Evolutionary conservation across 225 moss, liverwort and hornwort species (phyloP).

Genomic region (Rhytidiadelphus loreus): DNA sequence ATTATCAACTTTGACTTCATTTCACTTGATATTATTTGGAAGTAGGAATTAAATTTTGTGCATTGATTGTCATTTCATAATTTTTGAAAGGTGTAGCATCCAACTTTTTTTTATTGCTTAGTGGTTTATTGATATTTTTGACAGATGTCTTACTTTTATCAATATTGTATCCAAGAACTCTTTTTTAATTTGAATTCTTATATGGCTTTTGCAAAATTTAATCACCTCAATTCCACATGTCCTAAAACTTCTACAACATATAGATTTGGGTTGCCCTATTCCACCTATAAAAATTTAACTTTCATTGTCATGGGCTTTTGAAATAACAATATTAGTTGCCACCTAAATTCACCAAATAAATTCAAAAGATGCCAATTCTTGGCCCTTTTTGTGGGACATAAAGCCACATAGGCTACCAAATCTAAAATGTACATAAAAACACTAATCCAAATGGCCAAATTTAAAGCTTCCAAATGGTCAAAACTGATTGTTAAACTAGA

Average conservation of each 20-base stretch:
- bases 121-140: too few relatives aligned
- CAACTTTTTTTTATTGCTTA: too few relatives aligned
- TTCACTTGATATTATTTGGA: background rate
- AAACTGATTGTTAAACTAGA: background rate
- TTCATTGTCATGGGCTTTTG: background rate
- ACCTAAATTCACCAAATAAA: background rate
- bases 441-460: too few relatives aligned
- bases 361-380: background rate
- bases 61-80: too few relatives aligned
- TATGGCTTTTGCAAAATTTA: background rate
- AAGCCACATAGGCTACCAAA: too few relatives aligned
- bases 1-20: background rate
- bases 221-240: background rate
- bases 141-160: too few relatives aligned
- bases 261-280: background rate
- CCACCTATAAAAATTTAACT: background rate
- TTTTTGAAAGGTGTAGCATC: too few relatives aligned
- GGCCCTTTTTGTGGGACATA: background rate
- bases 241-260: background rate
- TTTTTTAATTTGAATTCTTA: background rate
- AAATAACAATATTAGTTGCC: background rate
- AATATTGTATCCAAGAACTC: too few relatives aligned
- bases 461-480: too few relatives aligned
- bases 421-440: too few relatives aligned
- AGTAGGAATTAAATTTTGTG: too few relatives aligned